Conservation (phyloP, 495 filamentous ascomycete genomes). For the Hypoxylon lienhwacheense region DNA sequence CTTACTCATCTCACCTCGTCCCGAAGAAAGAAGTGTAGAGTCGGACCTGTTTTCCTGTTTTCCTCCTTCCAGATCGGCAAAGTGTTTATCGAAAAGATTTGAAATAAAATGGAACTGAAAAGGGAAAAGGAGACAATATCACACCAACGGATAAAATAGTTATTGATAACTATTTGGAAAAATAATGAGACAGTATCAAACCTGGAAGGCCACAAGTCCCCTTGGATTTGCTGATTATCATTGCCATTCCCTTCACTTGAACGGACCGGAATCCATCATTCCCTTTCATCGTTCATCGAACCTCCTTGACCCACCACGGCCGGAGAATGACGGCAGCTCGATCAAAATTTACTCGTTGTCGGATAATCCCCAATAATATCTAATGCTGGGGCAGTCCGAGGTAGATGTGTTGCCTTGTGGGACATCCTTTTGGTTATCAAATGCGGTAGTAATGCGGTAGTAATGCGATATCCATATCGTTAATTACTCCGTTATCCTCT, state of each 20-base stretch:
- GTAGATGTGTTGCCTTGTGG: constrained; percentile 23
- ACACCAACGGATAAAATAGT: constrained; percentile 10
- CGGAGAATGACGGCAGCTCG: constrained; percentile 8
- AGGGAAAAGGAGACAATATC: constrained; percentile 2
- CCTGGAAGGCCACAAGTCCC: constrained; percentile 1
- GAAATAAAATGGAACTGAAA: background rate
- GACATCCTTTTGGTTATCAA: constrained; percentile 2
- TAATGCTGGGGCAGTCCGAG: constrained; percentile 22
- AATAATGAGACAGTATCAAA: constrained; percentile 23
- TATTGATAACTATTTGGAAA: constrained; percentile 11
- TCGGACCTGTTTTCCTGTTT: constrained; percentile 1
- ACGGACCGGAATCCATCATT: constrained; percentile 7
- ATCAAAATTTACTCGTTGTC: constrained; percentile 12
- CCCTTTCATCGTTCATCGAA: too few relatives aligned
- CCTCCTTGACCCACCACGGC: constrained; percentile 15
- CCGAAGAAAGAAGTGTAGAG: background rate
- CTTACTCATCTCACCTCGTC: constrained; percentile 28
- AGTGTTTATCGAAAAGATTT: background rate
- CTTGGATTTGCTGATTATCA: background rate
- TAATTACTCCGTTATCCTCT: constrained; percentile 27
- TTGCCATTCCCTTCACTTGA: constrained; percentile 15
- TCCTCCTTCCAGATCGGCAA: constrained; percentile 10
- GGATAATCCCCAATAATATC: constrained; percentile 35
- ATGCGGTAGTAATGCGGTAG: background rate
- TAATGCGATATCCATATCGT: constrained; percentile 7